These are phyloP conservation scores for Rhinocladiella similis DNA, from an alignment of 2,329 filamentous ascomycete genomes.

Conservation along the genomic window DNA sequence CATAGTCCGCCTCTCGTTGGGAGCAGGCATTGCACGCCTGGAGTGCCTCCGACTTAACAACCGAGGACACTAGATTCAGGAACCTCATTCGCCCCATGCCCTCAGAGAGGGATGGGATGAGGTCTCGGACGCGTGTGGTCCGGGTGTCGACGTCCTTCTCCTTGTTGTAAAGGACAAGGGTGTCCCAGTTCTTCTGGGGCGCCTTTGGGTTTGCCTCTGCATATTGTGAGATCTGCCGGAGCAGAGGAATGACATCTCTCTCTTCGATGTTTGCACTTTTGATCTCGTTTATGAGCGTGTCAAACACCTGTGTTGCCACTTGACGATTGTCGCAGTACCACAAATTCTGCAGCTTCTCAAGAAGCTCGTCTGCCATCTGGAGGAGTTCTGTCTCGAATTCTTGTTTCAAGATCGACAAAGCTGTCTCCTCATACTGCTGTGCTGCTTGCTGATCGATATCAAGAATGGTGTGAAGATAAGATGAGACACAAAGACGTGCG, in stretches of 20 bases:
- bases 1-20: constrained; percentile 29
- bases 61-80: not conserved
- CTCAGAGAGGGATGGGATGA: not conserved
- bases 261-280: constrained; percentile 2
- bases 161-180: not conserved
- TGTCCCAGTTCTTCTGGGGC: not conserved
- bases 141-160: constrained; percentile 2
- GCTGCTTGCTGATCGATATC: not conserved
- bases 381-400: constrained; percentile 3
- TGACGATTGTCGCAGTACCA: constrained; percentile 1
- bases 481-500: not conserved
- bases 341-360: constrained; percentile 13
- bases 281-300: constrained; percentile 3
- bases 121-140: not conserved
- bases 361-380: not conserved
- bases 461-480: not conserved
- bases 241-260: constrained; percentile 5
- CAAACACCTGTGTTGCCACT: constrained; percentile 1
- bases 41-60: not conserved
- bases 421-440: constrained; percentile 1
- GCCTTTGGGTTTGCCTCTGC: constrained; percentile 4
- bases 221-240: constrained; percentile 11
- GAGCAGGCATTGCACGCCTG: constrained; percentile 38
- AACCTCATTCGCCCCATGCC: constrained; percentile 1
- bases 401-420: constrained; percentile 1